Evolutionary conservation across 2,329 filamentous ascomycete species (phyloP).

Genomic region (Ceratocystis destructans): DNA sequence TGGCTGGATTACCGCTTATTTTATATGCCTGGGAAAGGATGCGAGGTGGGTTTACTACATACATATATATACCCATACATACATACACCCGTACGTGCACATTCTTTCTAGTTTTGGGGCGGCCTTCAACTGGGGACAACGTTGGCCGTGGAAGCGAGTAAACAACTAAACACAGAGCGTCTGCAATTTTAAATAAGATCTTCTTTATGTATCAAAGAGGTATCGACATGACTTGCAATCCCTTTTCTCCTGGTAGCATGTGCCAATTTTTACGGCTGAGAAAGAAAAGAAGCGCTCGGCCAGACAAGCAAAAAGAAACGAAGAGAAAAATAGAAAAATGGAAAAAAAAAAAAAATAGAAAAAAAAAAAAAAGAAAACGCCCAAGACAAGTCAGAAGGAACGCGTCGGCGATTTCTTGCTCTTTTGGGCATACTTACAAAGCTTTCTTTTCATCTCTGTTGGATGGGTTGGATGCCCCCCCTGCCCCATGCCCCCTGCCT

Average conservation of each 20-base stretch:
- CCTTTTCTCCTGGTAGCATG: not conserved
- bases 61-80: not conserved
- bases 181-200: too few relatives aligned
- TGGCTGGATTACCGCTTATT: not conserved
- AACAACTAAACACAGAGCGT: too few relatives aligned
- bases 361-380: not conserved
- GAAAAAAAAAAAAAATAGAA: not conserved
- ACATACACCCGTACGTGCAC: too few relatives aligned
- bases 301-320: not conserved
- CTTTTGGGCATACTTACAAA: not conserved
- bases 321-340: not conserved
- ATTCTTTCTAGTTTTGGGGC: too few relatives aligned
- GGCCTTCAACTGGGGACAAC: too few relatives aligned
- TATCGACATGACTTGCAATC: too few relatives aligned
- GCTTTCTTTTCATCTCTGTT: not conserved
- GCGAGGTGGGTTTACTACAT: not conserved
- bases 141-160: too few relatives aligned
- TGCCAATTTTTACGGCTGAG: not conserved
- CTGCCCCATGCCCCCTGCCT: not conserved
- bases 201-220: too few relatives aligned
- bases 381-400: not conserved
- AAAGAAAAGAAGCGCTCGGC: not conserved
- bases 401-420: not conserved
- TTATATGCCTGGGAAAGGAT: not conserved
- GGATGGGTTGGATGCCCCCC: not conserved